Conservation (phyloP, 371 early-diverging fungal species). For the Gilbertella persicaria region DNA sequence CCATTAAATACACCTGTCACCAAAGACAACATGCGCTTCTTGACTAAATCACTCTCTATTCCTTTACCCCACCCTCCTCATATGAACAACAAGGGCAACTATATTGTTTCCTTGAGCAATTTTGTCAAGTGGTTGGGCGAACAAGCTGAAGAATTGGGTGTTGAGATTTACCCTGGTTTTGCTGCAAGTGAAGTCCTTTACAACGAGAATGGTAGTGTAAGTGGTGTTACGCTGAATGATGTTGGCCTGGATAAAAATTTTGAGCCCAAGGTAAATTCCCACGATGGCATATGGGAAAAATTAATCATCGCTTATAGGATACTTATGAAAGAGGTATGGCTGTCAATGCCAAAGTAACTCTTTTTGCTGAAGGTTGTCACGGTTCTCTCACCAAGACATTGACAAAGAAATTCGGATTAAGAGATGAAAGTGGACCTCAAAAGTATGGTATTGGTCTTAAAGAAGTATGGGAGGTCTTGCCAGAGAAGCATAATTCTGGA, state of each 20-base stretch:
- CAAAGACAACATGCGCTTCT: conserved; percentile 83
- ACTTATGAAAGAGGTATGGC: conserved; percentile 96
- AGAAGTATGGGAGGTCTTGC: conserved; percentile 97
- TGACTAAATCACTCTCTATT: conserved; percentile 80
- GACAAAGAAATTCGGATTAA: conserved; percentile 83
- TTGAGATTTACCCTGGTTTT: conserved; percentile 94
- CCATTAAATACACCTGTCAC: conserved; percentile 90
- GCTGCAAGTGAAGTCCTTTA: conserved; percentile 93
- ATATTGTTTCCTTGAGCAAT: conserved; percentile 92
- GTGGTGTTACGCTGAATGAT: conserved; percentile 94
- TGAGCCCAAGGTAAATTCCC: conserved; percentile 70
- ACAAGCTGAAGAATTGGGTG: conserved; percentile 95
- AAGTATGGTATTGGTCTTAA: conserved; percentile 97
- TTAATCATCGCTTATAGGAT: conserved; percentile 45
- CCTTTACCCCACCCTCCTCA: conserved; percentile 96
- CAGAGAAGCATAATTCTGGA: conserved; percentile 86
- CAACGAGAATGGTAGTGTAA: conserved; percentile 86
- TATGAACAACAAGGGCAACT: conserved; percentile 96
- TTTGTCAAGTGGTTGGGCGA: conserved; percentile 97
- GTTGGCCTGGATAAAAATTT: conserved; percentile 93
- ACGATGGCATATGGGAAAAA: conserved; percentile 5
- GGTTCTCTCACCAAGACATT: conserved; percentile 93
- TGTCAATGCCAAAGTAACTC: conserved; percentile 90
- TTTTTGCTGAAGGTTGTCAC: conserved; percentile 98
- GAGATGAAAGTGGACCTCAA: conserved; percentile 78